Conservation (phyloP, 345 rosid genomes). For the Clarkia xantiana region DNA sequence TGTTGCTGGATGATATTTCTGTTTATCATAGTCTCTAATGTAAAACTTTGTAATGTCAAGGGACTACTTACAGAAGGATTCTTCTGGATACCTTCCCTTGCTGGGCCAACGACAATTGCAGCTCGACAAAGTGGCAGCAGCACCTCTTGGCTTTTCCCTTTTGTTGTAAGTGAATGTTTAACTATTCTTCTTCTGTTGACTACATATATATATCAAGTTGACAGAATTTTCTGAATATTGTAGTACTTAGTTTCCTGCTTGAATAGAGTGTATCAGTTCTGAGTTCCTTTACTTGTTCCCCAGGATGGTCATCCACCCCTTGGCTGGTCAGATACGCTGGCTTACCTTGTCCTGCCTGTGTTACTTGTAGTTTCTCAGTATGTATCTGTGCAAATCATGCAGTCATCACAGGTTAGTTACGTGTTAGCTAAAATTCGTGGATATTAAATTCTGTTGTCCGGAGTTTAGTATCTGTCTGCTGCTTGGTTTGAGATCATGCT, state of each 20-base stretch:
- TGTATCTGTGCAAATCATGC: constrained; percentile 79
- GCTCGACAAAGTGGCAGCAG: constrained; percentile 78
- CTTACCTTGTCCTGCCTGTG: constrained; percentile 84
- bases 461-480: no score
- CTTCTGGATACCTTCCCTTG: constrained; percentile 94
- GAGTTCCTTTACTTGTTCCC: constrained; percentile 6
- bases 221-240: not conserved
- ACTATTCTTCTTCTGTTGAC: not conserved
- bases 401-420: constrained; percentile 56
- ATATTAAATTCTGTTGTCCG: not conserved
- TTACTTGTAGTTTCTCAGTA: constrained; percentile 64
- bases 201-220: not conserved
- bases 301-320: constrained; percentile 99
- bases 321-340: constrained; percentile 82
- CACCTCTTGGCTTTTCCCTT: constrained; percentile 90
- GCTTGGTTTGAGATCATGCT: no score
- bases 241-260: not conserved
- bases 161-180: constrained; percentile 38
- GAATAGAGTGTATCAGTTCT: constrained; percentile 1
- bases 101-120: constrained; percentile 88
- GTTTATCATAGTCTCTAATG: constrained; percentile 9
- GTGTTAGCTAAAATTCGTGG: not conserved
- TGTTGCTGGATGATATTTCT: constrained; percentile 4
- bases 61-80: constrained; percentile 97
- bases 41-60: constrained; percentile 20